Percentiles rank a stretch among this genome's conserved stretches.
phyloP scores from a whole-genome alignment of 2,329 filamentous ascomycete genomes.

The Diplodia mutila region DNA sequence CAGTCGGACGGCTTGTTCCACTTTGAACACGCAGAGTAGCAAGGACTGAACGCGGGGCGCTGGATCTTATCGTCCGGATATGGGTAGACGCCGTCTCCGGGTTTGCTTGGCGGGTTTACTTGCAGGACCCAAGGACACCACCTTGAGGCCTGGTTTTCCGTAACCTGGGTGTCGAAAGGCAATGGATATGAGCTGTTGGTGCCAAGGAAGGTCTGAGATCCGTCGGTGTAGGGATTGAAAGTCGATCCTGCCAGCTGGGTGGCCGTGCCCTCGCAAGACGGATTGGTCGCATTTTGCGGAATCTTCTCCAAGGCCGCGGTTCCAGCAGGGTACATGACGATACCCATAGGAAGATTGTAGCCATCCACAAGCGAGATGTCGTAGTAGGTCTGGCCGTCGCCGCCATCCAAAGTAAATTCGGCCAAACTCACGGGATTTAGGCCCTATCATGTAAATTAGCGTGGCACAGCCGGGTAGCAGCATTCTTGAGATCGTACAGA shows the following conservation, averaged over 20 bases:
- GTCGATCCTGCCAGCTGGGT: conserved; percentile 57
- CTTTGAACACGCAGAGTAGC: conserved; percentile 75
- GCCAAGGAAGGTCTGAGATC: conserved; percentile 57
- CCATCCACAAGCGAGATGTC: conserved; percentile 85
- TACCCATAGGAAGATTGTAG: conserved; percentile 76
- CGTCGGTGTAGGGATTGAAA: conserved; percentile 53
- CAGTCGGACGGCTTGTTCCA: conserved; percentile 70
- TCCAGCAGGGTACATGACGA: conserved; percentile 55
- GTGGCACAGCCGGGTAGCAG: conserved; percentile 1
- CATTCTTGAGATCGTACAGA: conserved; percentile 58
- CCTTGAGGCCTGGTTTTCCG: conserved; percentile 59
- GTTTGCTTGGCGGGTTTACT: conserved; percentile 67
- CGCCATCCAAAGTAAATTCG: conserved; percentile 77
- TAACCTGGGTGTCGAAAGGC: conserved; percentile 65
- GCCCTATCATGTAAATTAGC: conserved; percentile 55
- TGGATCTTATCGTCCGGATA: conserved; percentile 77
- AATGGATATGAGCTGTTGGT: conserved; percentile 69
- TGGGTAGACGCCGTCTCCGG: conserved; percentile 75
- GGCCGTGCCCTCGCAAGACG: conserved; percentile 73
- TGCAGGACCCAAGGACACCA: conserved; percentile 87
- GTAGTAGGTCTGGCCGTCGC: conserved; percentile 73
- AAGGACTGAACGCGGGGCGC: conserved; percentile 75
- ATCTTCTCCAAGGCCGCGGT: conserved; percentile 65
- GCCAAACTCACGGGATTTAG: conserved; percentile 75
- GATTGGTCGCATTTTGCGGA: conserved; percentile 76